Percentiles rank a stretch among this genome's conserved stretches.
phyloP scores from a whole-genome alignment of 148 eudicot species.

The Rhododendron vialii region DNA sequence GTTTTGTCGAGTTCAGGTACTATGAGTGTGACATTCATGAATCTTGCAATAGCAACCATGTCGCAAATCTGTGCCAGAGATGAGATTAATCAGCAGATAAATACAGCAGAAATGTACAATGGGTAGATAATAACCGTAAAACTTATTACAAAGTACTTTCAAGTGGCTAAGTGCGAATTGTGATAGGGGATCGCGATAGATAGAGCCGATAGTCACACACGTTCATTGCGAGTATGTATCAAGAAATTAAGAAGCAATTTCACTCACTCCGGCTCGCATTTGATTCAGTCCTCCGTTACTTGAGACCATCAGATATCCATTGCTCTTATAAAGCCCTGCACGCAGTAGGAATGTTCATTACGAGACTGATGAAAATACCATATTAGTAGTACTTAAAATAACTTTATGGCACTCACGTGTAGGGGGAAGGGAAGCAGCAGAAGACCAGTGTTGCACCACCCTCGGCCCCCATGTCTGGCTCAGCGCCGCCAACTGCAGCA shows the following conservation, averaged over 20 bases:
- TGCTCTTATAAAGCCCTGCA: conserved; percentile 85
- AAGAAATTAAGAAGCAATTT: conserved; percentile 6
- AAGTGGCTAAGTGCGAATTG: background rate
- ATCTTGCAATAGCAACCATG: conserved; percentile 98
- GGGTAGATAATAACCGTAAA: background rate
- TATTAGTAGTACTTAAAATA: background rate
- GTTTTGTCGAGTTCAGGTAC: conserved; percentile 95
- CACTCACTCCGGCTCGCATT: conserved; percentile 93
- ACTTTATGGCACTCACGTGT: conserved; percentile 54
- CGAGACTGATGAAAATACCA: background rate
- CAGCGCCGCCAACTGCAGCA: conserved; percentile 37
- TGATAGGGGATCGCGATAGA: background rate
- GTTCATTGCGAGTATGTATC: background rate
- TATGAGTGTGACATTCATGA: conserved; percentile 84
- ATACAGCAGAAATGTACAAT: background rate
- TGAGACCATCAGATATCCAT: conserved; percentile 93
- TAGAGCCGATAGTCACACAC: background rate
- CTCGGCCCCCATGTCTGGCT: conserved; percentile 75
- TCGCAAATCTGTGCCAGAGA: conserved; percentile 74
- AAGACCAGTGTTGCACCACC: conserved; percentile 71
- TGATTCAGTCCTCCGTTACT: conserved; percentile 99
- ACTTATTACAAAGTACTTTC: background rate
- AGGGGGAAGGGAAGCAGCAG: conserved; percentile 44
- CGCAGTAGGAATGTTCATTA: background rate
- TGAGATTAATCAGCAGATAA: background rate